Evolutionary conservation across 257 asterid species (phyloP).

Genomic region (Nicotiana noctiflora): DNA sequence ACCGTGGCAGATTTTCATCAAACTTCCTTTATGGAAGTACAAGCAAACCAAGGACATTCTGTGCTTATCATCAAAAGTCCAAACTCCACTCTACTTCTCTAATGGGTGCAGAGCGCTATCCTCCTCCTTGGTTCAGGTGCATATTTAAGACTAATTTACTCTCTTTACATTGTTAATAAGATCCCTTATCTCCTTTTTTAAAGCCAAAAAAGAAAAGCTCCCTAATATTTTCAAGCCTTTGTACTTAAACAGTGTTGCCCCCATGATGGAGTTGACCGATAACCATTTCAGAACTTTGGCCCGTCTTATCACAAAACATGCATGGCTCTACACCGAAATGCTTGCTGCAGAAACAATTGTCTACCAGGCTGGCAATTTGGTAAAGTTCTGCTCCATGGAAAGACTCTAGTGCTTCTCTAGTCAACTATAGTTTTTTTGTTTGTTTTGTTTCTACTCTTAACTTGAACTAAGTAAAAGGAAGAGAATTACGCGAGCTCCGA

Average conservation of each 20-base stretch:
- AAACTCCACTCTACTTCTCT: constrained; percentile 30
- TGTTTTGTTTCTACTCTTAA: neutral
- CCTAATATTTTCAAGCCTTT: neutral
- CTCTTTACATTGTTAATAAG: neutral
- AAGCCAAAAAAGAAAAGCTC: neutral
- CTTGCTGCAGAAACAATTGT: constrained; percentile 95
- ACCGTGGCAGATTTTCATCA: constrained; percentile 53
- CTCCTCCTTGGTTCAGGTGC: constrained; percentile 93
- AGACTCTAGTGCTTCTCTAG: neutral
- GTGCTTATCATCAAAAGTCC: constrained; percentile 31
- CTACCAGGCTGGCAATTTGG: constrained; percentile 78
- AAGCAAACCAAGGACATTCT: constrained; percentile 35
- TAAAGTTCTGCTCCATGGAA: constrained; percentile 20
- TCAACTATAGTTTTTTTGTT: neutral
- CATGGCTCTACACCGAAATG: constrained; percentile 97
- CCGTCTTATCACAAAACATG: constrained; percentile 70
- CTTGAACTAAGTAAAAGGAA: neutral
- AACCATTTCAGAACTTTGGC: constrained; percentile 88
- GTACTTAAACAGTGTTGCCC: constrained; percentile 59
- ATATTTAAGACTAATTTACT: constrained; percentile 7
- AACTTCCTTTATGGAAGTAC: constrained; percentile 29
- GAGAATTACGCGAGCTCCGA: neutral
- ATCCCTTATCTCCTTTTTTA: neutral
- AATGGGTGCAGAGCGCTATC: constrained; percentile 66
- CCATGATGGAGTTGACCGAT: constrained; percentile 96